phyloP scores from a whole-genome alignment of 1,284 basidiomycete species.

The Polyporus tsugae region DNA sequence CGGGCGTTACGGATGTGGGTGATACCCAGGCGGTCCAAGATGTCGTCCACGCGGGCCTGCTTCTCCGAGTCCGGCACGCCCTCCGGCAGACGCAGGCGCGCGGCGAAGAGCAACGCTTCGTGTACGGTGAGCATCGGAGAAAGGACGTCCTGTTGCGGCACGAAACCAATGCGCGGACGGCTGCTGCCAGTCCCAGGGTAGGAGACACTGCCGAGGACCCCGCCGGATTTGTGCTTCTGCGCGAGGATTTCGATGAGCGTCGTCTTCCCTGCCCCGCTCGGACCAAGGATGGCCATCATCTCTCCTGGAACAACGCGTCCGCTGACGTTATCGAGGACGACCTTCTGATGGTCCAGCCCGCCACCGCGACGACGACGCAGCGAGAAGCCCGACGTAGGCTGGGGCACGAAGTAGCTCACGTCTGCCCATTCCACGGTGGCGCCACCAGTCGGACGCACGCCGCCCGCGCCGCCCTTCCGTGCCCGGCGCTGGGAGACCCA shows the following conservation, averaged over 20 bases:
- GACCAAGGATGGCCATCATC: slow-evolving; percentile 89
- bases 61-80: slow-evolving; percentile 74
- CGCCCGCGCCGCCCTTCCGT: slow-evolving; percentile 48
- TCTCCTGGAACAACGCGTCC: slow-evolving; percentile 79
- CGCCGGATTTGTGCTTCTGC: slow-evolving; percentile 87
- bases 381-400: slow-evolving; percentile 13
- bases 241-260: slow-evolving; percentile 94
- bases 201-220: slow-evolving; percentile 69
- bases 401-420: slow-evolving; percentile 70
- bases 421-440: slow-evolving; percentile 76
- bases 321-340: slow-evolving; percentile 75
- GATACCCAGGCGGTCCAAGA: slow-evolving; percentile 83
- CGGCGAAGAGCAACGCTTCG: slow-evolving; percentile 87
- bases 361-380: slow-evolving; percentile 14
- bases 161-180: slow-evolving; percentile 76
- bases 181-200: slow-evolving; percentile 55
- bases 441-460: slow-evolving; percentile 50
- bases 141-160: slow-evolving; percentile 87
- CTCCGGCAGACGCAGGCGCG: slow-evolving; percentile 85
- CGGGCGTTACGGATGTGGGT: slow-evolving; percentile 72
- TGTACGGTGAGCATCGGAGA: slow-evolving; percentile 82
- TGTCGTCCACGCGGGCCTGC: slow-evolving; percentile 67
- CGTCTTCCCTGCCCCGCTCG: slow-evolving; percentile 93
- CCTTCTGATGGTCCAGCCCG: slow-evolving; percentile 58
- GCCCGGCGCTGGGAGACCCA: slow-evolving; percentile 69